These are phyloP conservation scores for Sarocladiaceae sp. DNA, from an alignment of 2,329 filamentous ascomycete species.

Conservation along the genomic window DNA sequence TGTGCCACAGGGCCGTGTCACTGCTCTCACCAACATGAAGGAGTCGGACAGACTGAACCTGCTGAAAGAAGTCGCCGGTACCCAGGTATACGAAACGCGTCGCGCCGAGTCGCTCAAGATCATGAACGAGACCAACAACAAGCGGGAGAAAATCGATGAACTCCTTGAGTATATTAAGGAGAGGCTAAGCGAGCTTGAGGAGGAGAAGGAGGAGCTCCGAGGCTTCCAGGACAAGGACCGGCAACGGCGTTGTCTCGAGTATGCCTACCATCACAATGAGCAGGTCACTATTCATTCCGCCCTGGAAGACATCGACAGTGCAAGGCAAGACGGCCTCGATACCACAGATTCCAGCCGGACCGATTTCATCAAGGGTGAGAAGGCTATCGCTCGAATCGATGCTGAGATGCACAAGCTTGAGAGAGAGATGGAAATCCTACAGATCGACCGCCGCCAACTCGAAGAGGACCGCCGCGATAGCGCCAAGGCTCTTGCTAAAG, in stretches of 20 bases:
- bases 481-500: constrained; percentile 73
- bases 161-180: constrained; percentile 87
- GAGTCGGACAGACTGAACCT: constrained; percentile 84
- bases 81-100: constrained; percentile 91
- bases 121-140: constrained; percentile 94
- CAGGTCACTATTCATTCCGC: constrained; percentile 72
- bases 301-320: constrained; percentile 76
- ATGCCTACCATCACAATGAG: constrained; percentile 87
- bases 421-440: constrained; percentile 76
- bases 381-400: constrained; percentile 70
- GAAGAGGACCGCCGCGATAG: constrained; percentile 85
- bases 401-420: constrained; percentile 72
- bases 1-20: constrained; percentile 94
- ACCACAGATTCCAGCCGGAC: constrained; percentile 76
- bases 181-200: constrained; percentile 80
- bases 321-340: constrained; percentile 74
- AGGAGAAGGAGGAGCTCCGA: constrained; percentile 92
- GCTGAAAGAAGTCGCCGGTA: constrained; percentile 96
- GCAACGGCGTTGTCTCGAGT: constrained; percentile 86
- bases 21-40: constrained; percentile 97
- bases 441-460: constrained; percentile 77
- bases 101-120: constrained; percentile 91
- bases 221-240: constrained; percentile 93
- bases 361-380: constrained; percentile 71
- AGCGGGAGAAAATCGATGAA: constrained; percentile 90